phyloP scores from a whole-genome alignment of 768 basidiomycete genomes.

The Tulasnella sp. region DNA sequence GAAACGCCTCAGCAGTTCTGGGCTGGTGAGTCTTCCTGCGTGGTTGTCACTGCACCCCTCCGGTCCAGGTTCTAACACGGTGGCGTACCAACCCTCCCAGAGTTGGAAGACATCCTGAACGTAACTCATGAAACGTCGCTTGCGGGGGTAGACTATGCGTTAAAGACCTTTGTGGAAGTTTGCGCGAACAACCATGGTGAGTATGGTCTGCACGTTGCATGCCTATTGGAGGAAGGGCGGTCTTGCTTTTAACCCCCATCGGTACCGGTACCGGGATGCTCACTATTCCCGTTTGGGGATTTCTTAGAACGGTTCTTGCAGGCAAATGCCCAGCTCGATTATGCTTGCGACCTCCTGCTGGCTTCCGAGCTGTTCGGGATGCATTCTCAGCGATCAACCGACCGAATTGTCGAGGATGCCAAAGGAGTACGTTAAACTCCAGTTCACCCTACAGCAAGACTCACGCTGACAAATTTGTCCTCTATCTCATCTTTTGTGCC shows the following conservation, averaged over 20 bases:
- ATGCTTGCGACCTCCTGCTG: slow-evolving; percentile 64
- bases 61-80: background rate
- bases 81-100: slow-evolving; percentile 31
- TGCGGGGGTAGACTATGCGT: slow-evolving; percentile 59
- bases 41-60: slow-evolving; percentile 16
- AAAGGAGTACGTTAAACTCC: slow-evolving; percentile 39
- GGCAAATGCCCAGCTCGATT: slow-evolving; percentile 68
- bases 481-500: slow-evolving; percentile 18
- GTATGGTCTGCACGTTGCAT: slow-evolving; percentile 10
- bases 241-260: background rate
- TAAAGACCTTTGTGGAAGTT: slow-evolving; percentile 63
- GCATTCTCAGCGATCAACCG: slow-evolving; percentile 86
- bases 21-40: slow-evolving; percentile 48
- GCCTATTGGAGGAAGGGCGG: background rate
- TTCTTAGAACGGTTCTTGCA: slow-evolving; percentile 69
- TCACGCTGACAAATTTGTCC: slow-evolving; percentile 7
- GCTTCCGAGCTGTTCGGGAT: slow-evolving; percentile 80
- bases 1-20: slow-evolving; percentile 81
- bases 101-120: slow-evolving; percentile 72
- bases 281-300: slow-evolving; percentile 16
- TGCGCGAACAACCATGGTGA: slow-evolving; percentile 79
- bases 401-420: slow-evolving; percentile 58
- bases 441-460: background rate
- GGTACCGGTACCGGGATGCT: no score
- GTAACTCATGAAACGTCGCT: slow-evolving; percentile 48